phyloP scores from a whole-genome alignment of 2,329 filamentous ascomycete species.

The Trichoderma gracile region DNA sequence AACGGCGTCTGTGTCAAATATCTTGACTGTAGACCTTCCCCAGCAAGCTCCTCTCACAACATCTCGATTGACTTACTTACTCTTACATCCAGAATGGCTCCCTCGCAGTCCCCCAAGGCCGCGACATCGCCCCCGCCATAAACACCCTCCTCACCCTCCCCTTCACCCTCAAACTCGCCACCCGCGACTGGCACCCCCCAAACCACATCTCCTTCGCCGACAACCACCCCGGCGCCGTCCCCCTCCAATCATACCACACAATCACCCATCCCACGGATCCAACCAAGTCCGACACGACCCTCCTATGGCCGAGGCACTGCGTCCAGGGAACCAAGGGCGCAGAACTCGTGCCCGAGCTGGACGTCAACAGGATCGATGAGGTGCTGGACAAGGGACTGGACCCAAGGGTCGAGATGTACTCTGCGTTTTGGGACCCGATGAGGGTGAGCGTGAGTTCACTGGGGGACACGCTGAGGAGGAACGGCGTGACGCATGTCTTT shows the following conservation, averaged over 20 bases:
- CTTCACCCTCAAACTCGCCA: conserved; percentile 75
- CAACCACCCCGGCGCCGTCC: conserved; percentile 68
- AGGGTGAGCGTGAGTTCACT: conserved; percentile 65
- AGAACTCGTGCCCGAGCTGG: conserved; percentile 71
- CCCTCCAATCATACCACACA: conserved; percentile 65
- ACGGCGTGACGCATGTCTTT: conserved; percentile 73
- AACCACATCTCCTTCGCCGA: conserved; percentile 86
- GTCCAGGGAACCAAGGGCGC: conserved; percentile 73
- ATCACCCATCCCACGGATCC: conserved; percentile 68
- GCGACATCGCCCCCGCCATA: conserved; percentile 67
- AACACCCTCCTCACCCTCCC: conserved; percentile 73
- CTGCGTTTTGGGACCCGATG: conserved; percentile 84
- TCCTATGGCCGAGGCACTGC: conserved; percentile 91
- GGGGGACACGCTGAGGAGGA: conserved; percentile 54
- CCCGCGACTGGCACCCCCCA: conserved; percentile 86
- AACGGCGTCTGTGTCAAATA: background rate
- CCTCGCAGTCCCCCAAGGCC: conserved; percentile 76
- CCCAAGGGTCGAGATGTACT: conserved; percentile 84
- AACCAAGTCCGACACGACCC: conserved; percentile 62
- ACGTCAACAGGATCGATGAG: conserved; percentile 58
- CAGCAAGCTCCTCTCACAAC: background rate
- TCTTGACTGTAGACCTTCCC: background rate
- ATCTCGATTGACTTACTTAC: background rate
- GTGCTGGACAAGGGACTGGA: conserved; percentile 79
- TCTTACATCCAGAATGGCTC: conserved; percentile 65